Base-by-base conservation (phyloP, 2,329 filamentous ascomycete genomes). In the Parafenestella ontariensis region DNA sequence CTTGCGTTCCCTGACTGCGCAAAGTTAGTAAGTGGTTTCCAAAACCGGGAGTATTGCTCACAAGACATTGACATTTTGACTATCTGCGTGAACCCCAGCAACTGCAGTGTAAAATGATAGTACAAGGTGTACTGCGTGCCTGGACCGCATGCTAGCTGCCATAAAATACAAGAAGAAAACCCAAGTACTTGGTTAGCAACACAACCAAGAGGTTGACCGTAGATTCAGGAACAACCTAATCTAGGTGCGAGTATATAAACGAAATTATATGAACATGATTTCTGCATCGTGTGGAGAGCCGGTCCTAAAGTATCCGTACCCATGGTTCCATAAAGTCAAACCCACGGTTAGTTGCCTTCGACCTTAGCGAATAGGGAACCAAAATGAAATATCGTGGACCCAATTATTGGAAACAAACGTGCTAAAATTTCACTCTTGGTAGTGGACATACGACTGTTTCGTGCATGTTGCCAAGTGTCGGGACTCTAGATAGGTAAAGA, bases 11-110 rank as follows among this genome's bases (percentile, higher is more conserved):
- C 46, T 58, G 50, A 37, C 59, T 64, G 29, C 8, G 15, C 2
- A 6, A 11, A 20, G 21, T 62, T 6, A 54, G 50, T 11, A n/a
- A 1, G 31, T 15, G 20, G 10, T n/a, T n/a, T 17, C 9, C n/a
- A 10, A 15, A 17, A 2, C 15, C 11, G 17, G 28, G 24, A 13
- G 9, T 23, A n/a, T 4, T 21, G 64, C 72, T 58, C 55, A 75
- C 72, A 75, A 75, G 42, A 73, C 63, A 50, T 75, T 72, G 17
- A 74, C 71, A 66, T 73, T 64, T 63, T 68, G 60, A n/a, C 67
- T 68, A 17, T 73, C 65, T 8, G 29, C 26, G 5, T 29, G 23
- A 2, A n/a, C 13, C 15, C 13, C 20, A n/a, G 18, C 15, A 5
- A 23, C 37, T 23, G 37, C 20, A 40, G 21, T 7, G 20, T 40